Evolutionary conservation across 805 yeast genomes (phyloP).

Genomic region (Zygosaccharomyces kombuchaensis): DNA sequence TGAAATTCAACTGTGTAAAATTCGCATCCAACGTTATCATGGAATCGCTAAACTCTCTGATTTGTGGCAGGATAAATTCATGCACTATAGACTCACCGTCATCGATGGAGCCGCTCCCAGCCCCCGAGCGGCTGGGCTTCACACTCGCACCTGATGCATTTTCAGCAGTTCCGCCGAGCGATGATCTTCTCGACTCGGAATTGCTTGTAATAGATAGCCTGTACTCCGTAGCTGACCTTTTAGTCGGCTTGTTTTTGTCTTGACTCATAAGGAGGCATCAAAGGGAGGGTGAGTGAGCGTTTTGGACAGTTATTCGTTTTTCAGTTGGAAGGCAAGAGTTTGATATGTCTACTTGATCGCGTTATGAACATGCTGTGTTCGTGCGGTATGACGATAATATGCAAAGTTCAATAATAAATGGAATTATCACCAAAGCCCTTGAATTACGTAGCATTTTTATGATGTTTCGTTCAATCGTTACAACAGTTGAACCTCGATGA

Average conservation of each 20-base stretch:
- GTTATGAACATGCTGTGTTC: background rate
- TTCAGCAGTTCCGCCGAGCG: slow-evolving; percentile 21
- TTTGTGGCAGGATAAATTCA: slow-evolving; percentile 40
- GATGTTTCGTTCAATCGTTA: too few relatives aligned
- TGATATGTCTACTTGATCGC: slow-evolving; percentile 1
- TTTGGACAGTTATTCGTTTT: background rate
- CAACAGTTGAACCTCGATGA: too few relatives aligned
- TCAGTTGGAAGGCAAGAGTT: background rate
- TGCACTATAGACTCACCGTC: slow-evolving; percentile 22
- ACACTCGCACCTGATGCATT: slow-evolving; percentile 5
- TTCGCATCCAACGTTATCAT: slow-evolving; percentile 54
- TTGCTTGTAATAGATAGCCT: slow-evolving; percentile 40
- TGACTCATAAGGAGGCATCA: slow-evolving; percentile 13
- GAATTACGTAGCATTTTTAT: too few relatives aligned
- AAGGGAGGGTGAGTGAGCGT: background rate
- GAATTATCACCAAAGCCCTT: too few relatives aligned
- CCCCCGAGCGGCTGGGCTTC: slow-evolving; percentile 8
- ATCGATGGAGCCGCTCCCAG: slow-evolving; percentile 7
- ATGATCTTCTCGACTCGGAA: slow-evolving; percentile 34
- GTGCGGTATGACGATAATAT: background rate
- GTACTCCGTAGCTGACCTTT: slow-evolving; percentile 34
- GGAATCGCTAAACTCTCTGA: slow-evolving; percentile 45
- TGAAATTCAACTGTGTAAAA: slow-evolving; percentile 49
- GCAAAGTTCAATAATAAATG: background rate
- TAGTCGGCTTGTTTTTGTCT: slow-evolving; percentile 12